A percentile compares a stretch with the other conserved stretches of the same genome.
phyloP scores from a whole-genome alignment of 2,329 filamentous ascomycete genomes.

The Microcyclospora tardicrescens region DNA sequence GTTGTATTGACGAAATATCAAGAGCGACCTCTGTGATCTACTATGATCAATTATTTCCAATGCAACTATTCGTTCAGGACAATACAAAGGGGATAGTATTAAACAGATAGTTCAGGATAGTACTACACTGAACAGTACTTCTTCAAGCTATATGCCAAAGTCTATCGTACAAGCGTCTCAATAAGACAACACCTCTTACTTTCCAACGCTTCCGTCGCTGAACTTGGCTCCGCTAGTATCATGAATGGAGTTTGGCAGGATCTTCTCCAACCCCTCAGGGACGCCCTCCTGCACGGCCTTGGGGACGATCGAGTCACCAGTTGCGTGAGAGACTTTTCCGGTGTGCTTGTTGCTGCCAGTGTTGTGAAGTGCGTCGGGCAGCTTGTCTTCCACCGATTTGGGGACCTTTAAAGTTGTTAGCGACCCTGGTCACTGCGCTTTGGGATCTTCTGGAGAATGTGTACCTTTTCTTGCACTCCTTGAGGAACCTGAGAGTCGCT shows the following conservation, averaged over 20 bases:
- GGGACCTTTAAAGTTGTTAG: conserved; percentile 13
- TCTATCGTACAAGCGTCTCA: not conserved
- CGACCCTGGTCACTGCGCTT: not conserved
- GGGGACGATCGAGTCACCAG: conserved; percentile 29
- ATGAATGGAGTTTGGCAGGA: conserved; percentile 32
- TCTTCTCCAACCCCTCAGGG: conserved; percentile 32
- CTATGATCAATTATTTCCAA: too few relatives aligned
- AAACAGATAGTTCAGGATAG: not conserved
- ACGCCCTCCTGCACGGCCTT: conserved; percentile 32
- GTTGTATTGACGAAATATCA: too few relatives aligned
- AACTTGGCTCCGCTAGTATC: conserved; percentile 22
- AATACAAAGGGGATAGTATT: too few relatives aligned
- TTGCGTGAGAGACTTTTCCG: conserved; percentile 29
- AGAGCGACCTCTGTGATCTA: too few relatives aligned
- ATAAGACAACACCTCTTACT: conserved; percentile 3
- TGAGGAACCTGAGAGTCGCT: conserved; percentile 27
- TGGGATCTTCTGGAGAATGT: not conserved
- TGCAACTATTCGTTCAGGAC: too few relatives aligned
- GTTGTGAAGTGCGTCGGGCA: conserved; percentile 29
- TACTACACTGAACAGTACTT: too few relatives aligned
- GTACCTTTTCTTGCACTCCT: conserved; percentile 26
- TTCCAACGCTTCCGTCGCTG: conserved; percentile 11
- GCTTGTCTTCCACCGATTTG: conserved; percentile 26
- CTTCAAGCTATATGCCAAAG: too few relatives aligned
- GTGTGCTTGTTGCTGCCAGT: conserved; percentile 22